Conservation (phyloP, 768 basidiomycete species). For the Leccinum ochraceum region DNA sequence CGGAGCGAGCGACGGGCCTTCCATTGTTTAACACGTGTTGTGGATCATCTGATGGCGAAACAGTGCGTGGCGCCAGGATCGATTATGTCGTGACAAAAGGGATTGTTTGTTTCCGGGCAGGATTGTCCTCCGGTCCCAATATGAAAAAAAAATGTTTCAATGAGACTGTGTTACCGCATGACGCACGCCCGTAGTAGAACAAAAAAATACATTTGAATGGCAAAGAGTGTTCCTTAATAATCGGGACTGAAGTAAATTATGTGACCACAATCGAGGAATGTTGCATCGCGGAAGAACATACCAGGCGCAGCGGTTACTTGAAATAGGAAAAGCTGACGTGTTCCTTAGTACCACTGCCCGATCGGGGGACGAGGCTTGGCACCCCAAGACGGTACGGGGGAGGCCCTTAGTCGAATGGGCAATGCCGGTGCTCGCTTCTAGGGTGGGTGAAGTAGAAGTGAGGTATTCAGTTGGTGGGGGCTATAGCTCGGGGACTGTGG, state of each 20-base stretch:
- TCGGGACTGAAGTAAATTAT: constrained; percentile 24
- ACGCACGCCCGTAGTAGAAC: constrained; percentile 23
- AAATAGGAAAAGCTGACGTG: constrained; percentile 17
- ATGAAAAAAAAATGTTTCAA: constrained; percentile 35
- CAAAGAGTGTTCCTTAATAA: constrained; percentile 34
- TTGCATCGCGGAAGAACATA: constrained; percentile 31
- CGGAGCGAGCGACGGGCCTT: constrained; percentile 26
- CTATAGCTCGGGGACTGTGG: constrained; percentile 31
- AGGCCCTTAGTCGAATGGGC: constrained; percentile 35
- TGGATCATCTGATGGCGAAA: constrained; percentile 28
- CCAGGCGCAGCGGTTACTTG: constrained; percentile 25
- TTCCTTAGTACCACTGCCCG: constrained; percentile 14
- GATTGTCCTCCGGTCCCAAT: constrained; percentile 22
- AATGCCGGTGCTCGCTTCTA: constrained; percentile 28
- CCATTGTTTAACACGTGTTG: constrained; percentile 35
- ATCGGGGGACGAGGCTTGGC: constrained; percentile 25
- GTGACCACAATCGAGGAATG: constrained; percentile 27
- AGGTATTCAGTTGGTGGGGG: constrained; percentile 20
- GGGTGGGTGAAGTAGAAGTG: constrained; percentile 19
- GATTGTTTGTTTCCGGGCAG: constrained; percentile 28
- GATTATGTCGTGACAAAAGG: constrained; percentile 20
- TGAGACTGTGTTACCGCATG: constrained; percentile 23
- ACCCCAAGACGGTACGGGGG: constrained; percentile 18
- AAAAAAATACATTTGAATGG: constrained; percentile 26
- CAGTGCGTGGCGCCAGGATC: constrained; percentile 18